Percentiles rank a stretch among this genome's conserved stretches.
phyloP scores from a whole-genome alignment of 2,329 filamentous ascomycete genomes.

The Alternaria novae-zelandiae region DNA sequence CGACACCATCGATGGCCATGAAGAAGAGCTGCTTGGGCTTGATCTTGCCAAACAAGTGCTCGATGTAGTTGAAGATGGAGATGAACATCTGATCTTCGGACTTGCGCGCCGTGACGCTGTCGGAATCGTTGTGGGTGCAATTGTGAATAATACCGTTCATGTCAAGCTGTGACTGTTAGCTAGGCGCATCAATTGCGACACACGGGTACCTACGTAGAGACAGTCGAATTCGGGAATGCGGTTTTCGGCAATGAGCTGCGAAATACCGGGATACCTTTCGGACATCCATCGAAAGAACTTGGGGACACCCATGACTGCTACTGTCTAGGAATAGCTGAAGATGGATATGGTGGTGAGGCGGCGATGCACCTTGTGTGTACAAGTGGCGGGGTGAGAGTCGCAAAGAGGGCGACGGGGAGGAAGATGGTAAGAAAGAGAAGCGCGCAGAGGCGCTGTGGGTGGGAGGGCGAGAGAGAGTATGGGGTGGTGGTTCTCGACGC shows the following conservation, averaged over 20 bases:
- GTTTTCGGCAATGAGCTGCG: constrained; percentile 97
- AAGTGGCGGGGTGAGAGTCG: not conserved
- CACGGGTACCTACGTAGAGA: constrained; percentile 71
- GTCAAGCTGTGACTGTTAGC: constrained; percentile 65
- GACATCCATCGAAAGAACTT: constrained; percentile 99
- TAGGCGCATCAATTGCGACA: not conserved
- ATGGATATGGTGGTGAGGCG: constrained; percentile 13
- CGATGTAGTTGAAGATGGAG: constrained; percentile 99
- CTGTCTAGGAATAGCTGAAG: constrained; percentile 22
- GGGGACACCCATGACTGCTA: constrained; percentile 69
- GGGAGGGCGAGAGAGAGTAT: constrained; percentile 29
- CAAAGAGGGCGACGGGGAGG: constrained; percentile 3
- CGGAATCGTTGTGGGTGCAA: constrained; percentile 96
- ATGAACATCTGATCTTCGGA: constrained; percentile 99
- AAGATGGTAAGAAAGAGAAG: constrained; percentile 9
- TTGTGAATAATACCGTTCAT: constrained; percentile 99
- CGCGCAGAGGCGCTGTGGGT: constrained; percentile 13
- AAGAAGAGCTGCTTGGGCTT: constrained; percentile 99
- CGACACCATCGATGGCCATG: constrained; percentile 99
- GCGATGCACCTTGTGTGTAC: constrained; percentile 1
- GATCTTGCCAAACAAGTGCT: constrained; percentile 97
- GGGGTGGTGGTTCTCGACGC: constrained; percentile 46
- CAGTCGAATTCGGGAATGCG: constrained; percentile 99
- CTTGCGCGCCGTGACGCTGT: constrained; percentile 88
- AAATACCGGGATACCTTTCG: constrained; percentile 97